Conservation (phyloP, 2,329 filamentous ascomycete genomes). For the Myriosclerotinia scirpicola region DNA sequence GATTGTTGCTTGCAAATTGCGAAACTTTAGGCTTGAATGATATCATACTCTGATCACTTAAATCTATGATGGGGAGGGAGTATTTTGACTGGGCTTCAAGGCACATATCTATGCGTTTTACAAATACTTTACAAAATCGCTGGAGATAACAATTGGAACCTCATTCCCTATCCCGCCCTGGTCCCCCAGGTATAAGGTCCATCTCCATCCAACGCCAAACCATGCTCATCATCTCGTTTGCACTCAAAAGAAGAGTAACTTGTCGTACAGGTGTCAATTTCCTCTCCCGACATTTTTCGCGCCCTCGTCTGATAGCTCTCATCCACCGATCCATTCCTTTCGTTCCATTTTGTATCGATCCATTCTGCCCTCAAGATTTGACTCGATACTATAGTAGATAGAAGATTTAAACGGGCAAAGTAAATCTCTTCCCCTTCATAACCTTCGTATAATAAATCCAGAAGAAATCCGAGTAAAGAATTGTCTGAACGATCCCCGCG, state of each 20-base stretch:
- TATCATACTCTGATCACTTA: neutral
- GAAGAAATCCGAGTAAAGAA: constrained; percentile 99
- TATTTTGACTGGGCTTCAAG: neutral
- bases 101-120: constrained; percentile 28
- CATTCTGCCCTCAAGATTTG: neutral
- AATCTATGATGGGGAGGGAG: neutral
- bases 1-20: too few species aligned
- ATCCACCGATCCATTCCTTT: neutral
- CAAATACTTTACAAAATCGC: constrained; percentile 25
- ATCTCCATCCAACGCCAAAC: constrained; percentile 35
- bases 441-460: constrained; percentile 99
- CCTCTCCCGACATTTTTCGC: too few species aligned
- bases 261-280: neutral
- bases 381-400: neutral
- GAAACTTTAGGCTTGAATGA: too few species aligned
- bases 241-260: neutral
- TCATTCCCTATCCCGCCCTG: constrained; percentile 1
- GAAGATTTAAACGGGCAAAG: constrained; percentile 68
- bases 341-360: neutral
- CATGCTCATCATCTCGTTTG: constrained; percentile 30
- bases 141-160: constrained; percentile 19
- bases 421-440: constrained; percentile 84
- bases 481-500: constrained; percentile 87
- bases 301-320: neutral
- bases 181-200: constrained; percentile 30